Base-by-base conservation (phyloP, 1,139 yeast species). In the Yamadazyma blattariae region DNA sequence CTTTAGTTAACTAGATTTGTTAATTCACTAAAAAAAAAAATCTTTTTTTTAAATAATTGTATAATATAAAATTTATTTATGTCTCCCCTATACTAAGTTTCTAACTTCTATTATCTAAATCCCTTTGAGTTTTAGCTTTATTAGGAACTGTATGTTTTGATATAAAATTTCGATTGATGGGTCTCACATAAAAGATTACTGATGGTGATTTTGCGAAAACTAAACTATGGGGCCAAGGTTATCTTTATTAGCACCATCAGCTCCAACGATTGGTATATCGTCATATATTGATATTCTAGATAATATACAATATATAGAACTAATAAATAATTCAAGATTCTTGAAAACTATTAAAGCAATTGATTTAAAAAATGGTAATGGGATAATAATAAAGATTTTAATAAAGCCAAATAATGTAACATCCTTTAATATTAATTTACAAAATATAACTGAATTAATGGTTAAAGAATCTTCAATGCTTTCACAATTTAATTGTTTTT, bases 1-100 rank as follows among this genome's bases (percentile, higher is more conserved):
- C 99, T 74, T 83, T 94, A 77, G 98, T 94, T 68, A 90, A 90
- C 84, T 90, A 88, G 71, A 64, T 63, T 19, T 16, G n/a, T n/a
- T n/a, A n/a, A n/a, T n/a, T n/a, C n/a, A n/a, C n/a, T n/a, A n/a
- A n/a, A n/a, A n/a, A n/a, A n/a, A n/a, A n/a, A n/a, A n/a, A n/a
- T n/a, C n/a, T 24, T 30, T 21, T 30, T 30, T 31, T 25, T 31
- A 24, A 31, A 25, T 25, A 16, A 21, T 33, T 33, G 19, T 29
- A 34, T 29, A 29, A 33, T 33, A 32, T 33, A 33, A 33, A 33
- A 33, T 28, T 33, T 33, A 33, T 24, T 32, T 26, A 31, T n/a
- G n/a, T n/a, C n/a, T n/a, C n/a, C n/a, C n/a, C n/a, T n/a, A n/a
- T n/a, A n/a, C n/a, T n/a, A n/a, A n/a, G n/a, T n/a, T n/a, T n/a